Evolutionary conservation across 129 eudicot species (phyloP), one percentile per base, ranked within the genome.

Genomic region (Cynara cardunculus): DNA sequence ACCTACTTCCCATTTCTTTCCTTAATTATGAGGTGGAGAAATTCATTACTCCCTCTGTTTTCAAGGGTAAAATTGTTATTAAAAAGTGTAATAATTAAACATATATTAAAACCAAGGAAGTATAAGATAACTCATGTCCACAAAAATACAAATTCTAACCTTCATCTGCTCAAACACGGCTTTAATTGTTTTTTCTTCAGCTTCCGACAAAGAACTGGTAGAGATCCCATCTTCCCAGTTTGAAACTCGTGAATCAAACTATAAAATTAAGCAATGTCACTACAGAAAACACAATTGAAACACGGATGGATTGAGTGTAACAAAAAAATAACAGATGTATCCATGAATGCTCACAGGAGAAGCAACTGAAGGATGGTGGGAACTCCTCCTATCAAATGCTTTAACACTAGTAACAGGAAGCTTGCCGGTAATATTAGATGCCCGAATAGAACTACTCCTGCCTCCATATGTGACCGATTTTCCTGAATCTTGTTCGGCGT

Each of bases 111-210:
- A 49, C 1, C 3, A 18, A 70, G 3, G 19, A 61, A 19, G 13
- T 21, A 19, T 22, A 71, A n/a, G 41, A 75, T 46, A 56, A 9
- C 56, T 9, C 12, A 46, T 16, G 21, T 77, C 64, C 9, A 46
- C 39, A 22, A 41, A 53, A 59, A 72, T n/a, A 71, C 27, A 61
- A 37, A 74, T 56, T n/a, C 87, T 72, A 53, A 89, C 98, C 90
- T 85, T 89, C 89, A 82, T 83, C 72, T 91, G 93, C 73, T 91
- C 93, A 84, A 69, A 85, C 59, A 88, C 92, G 25, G 95, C 90
- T 85, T 75, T 88, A 44, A 89, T 88, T 37, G 90, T 90, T 85
- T 86, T 94, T 86, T 91, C 98, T 86, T 94, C 97, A n/a, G 90
- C 96, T 86, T 90, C 98, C 12, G 98, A 94, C 44, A 91, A 62